These are phyloP conservation scores for Austropuccinia psidii DNA, from an alignment of 1,284 basidiomycete species.

Conservation along the genomic window DNA sequence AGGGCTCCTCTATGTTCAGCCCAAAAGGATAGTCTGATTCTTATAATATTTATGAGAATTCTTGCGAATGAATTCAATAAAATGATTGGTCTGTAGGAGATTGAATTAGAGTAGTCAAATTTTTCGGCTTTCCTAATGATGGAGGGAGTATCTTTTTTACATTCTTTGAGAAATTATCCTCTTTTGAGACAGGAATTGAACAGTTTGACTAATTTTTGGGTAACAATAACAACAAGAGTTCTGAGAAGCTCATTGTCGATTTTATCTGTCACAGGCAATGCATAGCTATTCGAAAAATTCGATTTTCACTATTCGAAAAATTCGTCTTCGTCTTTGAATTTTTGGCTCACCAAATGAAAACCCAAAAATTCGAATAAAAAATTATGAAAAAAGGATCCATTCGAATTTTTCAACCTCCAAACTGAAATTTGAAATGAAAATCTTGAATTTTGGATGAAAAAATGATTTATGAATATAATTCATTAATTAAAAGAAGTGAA, in stretches of 20 bases:
- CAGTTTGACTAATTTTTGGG: not conserved
- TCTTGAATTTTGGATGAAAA: too few species aligned
- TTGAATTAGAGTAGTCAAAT: not conserved
- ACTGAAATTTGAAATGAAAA: too few species aligned
- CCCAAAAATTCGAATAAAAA: too few species aligned
- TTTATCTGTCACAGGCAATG: not conserved
- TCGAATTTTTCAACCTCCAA: too few species aligned
- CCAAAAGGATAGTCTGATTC: not conserved
- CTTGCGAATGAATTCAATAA: not conserved
- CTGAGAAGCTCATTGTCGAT: conserved; percentile 7
- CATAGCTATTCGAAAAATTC: too few species aligned
- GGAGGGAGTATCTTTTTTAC: not conserved
- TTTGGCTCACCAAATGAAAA: too few species aligned
- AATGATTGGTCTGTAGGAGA: not conserved
- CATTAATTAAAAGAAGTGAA: too few species aligned
- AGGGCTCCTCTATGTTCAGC: not conserved
- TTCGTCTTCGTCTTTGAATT: too few species aligned
- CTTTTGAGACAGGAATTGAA: not conserved
- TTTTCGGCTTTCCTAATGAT: conserved; percentile 5
- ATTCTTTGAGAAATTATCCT: not conserved
- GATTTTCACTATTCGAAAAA: too few species aligned
- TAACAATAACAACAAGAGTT: not conserved
- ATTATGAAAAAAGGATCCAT: too few species aligned
- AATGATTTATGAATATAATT: too few species aligned
- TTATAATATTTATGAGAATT: conserved; percentile 12